Evolutionary conservation across 2,329 filamentous ascomycete genomes (phyloP).

Genomic region (Aspergillus phoenicis): DNA sequence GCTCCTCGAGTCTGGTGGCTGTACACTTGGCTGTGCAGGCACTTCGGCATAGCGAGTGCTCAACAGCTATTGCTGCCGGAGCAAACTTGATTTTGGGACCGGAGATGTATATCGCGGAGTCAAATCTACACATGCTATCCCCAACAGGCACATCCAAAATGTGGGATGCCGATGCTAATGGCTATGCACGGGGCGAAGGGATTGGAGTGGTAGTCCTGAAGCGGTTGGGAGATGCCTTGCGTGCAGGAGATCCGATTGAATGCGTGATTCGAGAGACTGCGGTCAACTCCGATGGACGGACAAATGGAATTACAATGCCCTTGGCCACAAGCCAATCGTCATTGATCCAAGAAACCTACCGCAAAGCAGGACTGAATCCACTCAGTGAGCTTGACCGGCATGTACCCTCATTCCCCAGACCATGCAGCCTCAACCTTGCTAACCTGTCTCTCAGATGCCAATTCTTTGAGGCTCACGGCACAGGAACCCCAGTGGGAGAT

Average conservation of each 20-base stretch:
- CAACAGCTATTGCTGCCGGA: constrained; percentile 14
- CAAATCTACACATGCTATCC: constrained; percentile 44
- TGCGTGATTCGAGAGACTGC: constrained; percentile 32
- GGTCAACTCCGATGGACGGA: constrained; percentile 33
- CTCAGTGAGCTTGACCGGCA: too few species aligned
- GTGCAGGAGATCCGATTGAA: constrained; percentile 46
- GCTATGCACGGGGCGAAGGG: constrained; percentile 55
- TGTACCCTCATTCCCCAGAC: too few species aligned
- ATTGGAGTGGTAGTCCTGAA: constrained; percentile 54
- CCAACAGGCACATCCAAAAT: constrained; percentile 53
- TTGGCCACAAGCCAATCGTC: constrained; percentile 34
- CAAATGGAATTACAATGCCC: constrained; percentile 30
- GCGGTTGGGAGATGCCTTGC: constrained; percentile 48
- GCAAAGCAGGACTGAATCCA: constrained; percentile 35
- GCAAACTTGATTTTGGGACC: constrained; percentile 20
- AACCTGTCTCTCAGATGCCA: constrained; percentile 19
- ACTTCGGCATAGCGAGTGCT: constrained; percentile 25
- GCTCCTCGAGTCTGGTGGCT: constrained; percentile 40
- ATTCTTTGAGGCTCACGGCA: constrained; percentile 48
- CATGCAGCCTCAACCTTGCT: too few species aligned
- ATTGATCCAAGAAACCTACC: constrained; percentile 40
- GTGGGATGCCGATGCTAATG: constrained; percentile 47
- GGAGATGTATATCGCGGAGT: constrained; percentile 13
- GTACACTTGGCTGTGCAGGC: constrained; percentile 30
- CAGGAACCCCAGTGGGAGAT: constrained; percentile 39